Base-by-base conservation (phyloP, 208 protist species). In the Wallacemonas sp. region DNA sequence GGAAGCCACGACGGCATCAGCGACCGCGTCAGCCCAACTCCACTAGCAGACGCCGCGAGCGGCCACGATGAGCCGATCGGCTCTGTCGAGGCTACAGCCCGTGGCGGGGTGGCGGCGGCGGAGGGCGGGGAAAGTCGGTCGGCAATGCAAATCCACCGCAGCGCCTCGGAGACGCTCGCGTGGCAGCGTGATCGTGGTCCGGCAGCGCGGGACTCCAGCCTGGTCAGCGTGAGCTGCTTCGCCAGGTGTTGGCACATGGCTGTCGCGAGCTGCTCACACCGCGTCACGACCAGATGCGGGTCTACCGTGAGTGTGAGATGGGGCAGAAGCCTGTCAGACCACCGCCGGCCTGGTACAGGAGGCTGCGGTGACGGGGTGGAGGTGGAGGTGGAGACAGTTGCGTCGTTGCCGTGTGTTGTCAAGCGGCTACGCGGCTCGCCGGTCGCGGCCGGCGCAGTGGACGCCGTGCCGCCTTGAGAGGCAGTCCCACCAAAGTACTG, bases 231-330 rank as follows among this genome's bases (percentile, higher is more conserved):
- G 9, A 58, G 19, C 9, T 9, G 4, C 12, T 38, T 5, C 11
- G 21, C 51, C 19, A 58, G 51, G n/a, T 58, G 51, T 31, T 58
- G 51, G 51, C 51, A 58, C 9, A 58, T 31, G 17, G 14, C 51
- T 6, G 30, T 24, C 0, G 30, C 34, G 51, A 58, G 51, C 34
- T 31, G 51, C 26, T 14, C 51, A 19, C 51, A 33, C 3, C 51
- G 51, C n/a, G 51, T 31, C 51, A 58, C 6, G 12, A 58, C 51
- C 2, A 58, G 51, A n/a, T 58, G 19, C 4, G 51, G n/a, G 19
- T 58, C 51, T n/a, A 58, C 30, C 12, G 51, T 39, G 30, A 58
- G 51, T 8, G 51, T 21, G 12, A 58, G 26, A 15, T 31, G 51
- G n/a, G 51, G 51, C 15, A 58, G 51, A 0, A 34, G 28, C 51